phyloP scores from a whole-genome alignment of 2,329 filamentous ascomycete genomes.

The Colletotrichum spinosum region DNA sequence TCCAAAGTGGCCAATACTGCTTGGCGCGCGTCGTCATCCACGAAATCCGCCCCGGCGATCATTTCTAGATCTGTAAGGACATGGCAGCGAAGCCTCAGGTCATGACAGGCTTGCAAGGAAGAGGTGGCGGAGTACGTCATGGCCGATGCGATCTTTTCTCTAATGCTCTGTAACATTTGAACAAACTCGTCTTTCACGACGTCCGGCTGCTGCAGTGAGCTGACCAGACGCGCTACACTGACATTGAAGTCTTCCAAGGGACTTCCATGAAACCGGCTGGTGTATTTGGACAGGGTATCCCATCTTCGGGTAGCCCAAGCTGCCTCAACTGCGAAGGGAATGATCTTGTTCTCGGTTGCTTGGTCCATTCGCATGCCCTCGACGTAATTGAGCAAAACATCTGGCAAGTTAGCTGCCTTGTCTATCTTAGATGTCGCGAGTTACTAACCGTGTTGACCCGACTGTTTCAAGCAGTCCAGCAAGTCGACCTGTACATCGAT shows the following conservation, averaged over 20 bases:
- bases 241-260: slow-evolving; percentile 81
- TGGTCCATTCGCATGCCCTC: slow-evolving; percentile 75
- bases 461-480: slow-evolving; percentile 89
- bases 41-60: slow-evolving; percentile 66
- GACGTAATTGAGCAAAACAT: slow-evolving; percentile 87
- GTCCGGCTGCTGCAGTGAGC: slow-evolving; percentile 67
- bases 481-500: slow-evolving; percentile 84
- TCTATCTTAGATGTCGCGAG: not conserved
- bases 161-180: slow-evolving; percentile 70
- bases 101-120: slow-evolving; percentile 86
- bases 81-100: slow-evolving; percentile 87
- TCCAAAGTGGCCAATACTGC: slow-evolving; percentile 68
- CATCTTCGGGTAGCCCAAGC: slow-evolving; percentile 91
- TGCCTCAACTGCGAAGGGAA: slow-evolving; percentile 90
- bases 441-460: slow-evolving; percentile 86
- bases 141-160: slow-evolving; percentile 77
- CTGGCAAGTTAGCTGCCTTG: slow-evolving; percentile 55
- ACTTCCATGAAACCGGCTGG: slow-evolving; percentile 64
- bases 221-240: slow-evolving; percentile 72
- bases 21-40: slow-evolving; percentile 53
- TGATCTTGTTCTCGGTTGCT: slow-evolving; percentile 69
- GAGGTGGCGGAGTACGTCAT: slow-evolving; percentile 82
- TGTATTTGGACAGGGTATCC: slow-evolving; percentile 77
- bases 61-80: slow-evolving; percentile 88
- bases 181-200: slow-evolving; percentile 64